These are phyloP conservation scores for Sclerotinia borealis DNA, from an alignment of 2,329 filamentous ascomycete species.

Conservation along the genomic window DNA sequence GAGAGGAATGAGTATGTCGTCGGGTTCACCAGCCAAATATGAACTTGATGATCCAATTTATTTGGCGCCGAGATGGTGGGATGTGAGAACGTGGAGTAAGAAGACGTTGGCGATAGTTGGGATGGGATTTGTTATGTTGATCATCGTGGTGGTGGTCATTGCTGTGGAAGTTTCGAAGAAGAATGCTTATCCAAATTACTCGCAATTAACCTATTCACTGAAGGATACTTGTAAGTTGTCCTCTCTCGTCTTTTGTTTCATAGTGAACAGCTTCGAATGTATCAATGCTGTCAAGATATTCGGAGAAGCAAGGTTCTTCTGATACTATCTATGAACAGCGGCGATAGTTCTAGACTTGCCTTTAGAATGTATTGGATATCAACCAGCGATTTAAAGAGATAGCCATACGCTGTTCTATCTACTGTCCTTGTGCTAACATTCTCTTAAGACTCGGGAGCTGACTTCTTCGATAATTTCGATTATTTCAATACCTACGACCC, in stretches of 20 bases:
- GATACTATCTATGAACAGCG: neutral
- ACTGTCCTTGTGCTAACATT: conserved; percentile 1
- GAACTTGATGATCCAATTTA: conserved; percentile 20
- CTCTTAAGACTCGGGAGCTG: conserved; percentile 31
- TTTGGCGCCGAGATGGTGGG: conserved; percentile 35
- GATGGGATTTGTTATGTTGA: conserved; percentile 32
- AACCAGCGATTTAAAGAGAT: neutral
- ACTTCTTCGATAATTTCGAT: conserved; percentile 41
- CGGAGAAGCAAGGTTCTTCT: neutral
- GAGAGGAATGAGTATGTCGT: conserved; percentile 8
- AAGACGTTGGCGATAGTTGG: conserved; percentile 43
- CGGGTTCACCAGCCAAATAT: conserved; percentile 18
- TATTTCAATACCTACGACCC: conserved; percentile 41
- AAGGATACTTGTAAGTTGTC: conserved; percentile 35
- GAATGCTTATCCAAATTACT: conserved; percentile 40
- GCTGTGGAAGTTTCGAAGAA: conserved; percentile 34
- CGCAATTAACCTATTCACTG: conserved; percentile 35
- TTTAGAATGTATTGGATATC: neutral
- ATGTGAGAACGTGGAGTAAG: conserved; percentile 48
- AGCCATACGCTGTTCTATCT: neutral
- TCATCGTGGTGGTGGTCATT: conserved; percentile 45
- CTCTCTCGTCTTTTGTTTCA: neutral
- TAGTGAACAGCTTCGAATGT: neutral
- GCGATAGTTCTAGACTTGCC: neutral
- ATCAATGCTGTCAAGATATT: neutral